Percentiles rank a stretch among this genome's conserved stretches.
Evolutionary conservation across 148 eudicot genomes (phyloP).

Genomic region (Rhododendron ovatum): DNA sequence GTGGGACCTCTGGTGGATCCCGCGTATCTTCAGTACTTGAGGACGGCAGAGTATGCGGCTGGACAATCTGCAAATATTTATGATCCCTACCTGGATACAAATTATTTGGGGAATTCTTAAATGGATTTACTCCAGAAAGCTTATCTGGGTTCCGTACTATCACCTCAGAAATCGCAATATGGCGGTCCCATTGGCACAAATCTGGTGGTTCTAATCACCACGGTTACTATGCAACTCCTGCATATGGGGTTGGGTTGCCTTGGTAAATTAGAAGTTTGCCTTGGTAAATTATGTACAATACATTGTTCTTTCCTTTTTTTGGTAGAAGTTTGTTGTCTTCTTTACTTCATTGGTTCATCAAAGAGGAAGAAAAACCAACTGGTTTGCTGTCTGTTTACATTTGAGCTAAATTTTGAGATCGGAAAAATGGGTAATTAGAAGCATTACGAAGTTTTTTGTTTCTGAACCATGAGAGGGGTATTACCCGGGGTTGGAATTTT

Average conservation of each 20-base stretch:
- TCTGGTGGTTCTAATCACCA: slow-evolving; percentile 40
- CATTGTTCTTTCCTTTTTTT: no score
- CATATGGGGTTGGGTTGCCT: slow-evolving; percentile 51
- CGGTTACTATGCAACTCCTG: slow-evolving; percentile 62
- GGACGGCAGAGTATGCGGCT: slow-evolving; percentile 51
- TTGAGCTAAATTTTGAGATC: no score
- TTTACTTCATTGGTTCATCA: no score
- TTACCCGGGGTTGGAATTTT: no score
- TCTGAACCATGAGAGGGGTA: no score
- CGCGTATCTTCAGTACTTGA: slow-evolving; percentile 55
- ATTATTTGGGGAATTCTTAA: slow-evolving; percentile 40
- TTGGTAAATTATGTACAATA: background rate
- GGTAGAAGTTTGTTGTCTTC: no score
- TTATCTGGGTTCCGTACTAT: slow-evolving; percentile 54
- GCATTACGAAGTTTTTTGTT: no score
- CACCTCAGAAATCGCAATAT: slow-evolving; percentile 66
- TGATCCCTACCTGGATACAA: slow-evolving; percentile 24
- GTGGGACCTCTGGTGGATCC: slow-evolving; percentile 53
- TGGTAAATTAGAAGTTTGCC: background rate
- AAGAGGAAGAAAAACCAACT: no score
- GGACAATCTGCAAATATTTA: slow-evolving; percentile 50
- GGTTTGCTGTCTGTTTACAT: no score
- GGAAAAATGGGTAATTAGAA: no score
- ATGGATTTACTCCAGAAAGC: slow-evolving; percentile 78
- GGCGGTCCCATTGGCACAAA: slow-evolving; percentile 42